These are phyloP conservation scores for Wickerhamomyces silvicola DNA, from an alignment of 805 yeast genomes.

Conservation along the genomic window DNA sequence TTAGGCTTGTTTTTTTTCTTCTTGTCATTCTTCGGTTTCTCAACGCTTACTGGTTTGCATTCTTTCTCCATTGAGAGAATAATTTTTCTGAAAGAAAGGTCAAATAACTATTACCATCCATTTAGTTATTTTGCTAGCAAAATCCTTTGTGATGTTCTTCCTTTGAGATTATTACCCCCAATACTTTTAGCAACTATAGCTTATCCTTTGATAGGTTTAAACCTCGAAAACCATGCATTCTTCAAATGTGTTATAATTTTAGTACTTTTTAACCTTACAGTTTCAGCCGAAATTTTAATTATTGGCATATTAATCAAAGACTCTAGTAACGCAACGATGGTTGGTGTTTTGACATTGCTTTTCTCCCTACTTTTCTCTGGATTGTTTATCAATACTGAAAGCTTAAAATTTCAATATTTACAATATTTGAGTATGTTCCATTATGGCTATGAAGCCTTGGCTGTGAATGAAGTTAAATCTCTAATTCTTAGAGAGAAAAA, in stretches of 20 bases:
- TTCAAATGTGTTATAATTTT: slow-evolving; percentile 62
- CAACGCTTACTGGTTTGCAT: slow-evolving; percentile 86
- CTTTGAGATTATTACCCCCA: slow-evolving; percentile 91
- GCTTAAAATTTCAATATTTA: slow-evolving; percentile 56
- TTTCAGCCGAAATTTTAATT: slow-evolving; percentile 77
- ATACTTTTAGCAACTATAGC: slow-evolving; percentile 68
- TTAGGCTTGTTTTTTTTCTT: slow-evolving; percentile 89
- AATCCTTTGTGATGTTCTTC: slow-evolving; percentile 85
- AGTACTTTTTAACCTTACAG: slow-evolving; percentile 78
- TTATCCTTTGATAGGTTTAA: slow-evolving; percentile 87
- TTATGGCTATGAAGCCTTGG: slow-evolving; percentile 89
- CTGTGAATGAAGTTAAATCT: slow-evolving; percentile 88
- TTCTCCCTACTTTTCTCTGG: slow-evolving; percentile 93
- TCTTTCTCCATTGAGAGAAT: slow-evolving; percentile 85
- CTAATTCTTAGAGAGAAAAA: slow-evolving; percentile 80
- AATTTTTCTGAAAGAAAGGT: slow-evolving; percentile 86
- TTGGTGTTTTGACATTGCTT: slow-evolving; percentile 76
- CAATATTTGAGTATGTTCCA: slow-evolving; percentile 89
- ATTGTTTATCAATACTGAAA: slow-evolving; percentile 78
- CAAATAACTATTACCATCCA: slow-evolving; percentile 91
- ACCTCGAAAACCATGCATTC: slow-evolving; percentile 70
- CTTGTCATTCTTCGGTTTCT: slow-evolving; percentile 88
- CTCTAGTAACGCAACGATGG: slow-evolving; percentile 85
- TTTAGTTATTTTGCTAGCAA: slow-evolving; percentile 79
- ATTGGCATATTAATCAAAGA: slow-evolving; percentile 86